A percentile compares a stretch with the other conserved stretches of the same genome.
Conservation (phyloP, 2,329 filamentous ascomycete genomes). For the Penicillium sclerotiorum region DNA sequence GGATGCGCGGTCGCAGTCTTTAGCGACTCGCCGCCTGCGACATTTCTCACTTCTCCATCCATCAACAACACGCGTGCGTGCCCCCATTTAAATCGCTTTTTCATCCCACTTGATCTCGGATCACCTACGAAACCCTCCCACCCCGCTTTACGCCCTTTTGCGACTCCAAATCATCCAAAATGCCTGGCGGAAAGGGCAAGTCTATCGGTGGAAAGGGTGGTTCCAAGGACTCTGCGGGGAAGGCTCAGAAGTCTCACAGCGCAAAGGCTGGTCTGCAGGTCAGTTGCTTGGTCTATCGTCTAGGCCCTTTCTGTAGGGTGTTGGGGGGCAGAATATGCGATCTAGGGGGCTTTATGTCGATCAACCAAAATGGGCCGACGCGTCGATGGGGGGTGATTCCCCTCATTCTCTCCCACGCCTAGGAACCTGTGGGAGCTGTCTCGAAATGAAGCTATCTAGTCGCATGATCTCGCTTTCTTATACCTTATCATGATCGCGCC, state of each 20-base stretch:
- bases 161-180: conserved; percentile 44
- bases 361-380: conserved; percentile 19
- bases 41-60: conserved; percentile 47
- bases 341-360: neutral
- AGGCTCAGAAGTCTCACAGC: conserved; percentile 91
- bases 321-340: conserved; percentile 8
- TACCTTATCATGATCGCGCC: too few species aligned
- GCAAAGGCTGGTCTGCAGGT: conserved; percentile 95
- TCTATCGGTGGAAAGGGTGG: conserved; percentile 88
- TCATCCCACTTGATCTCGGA: conserved; percentile 30
- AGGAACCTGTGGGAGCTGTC: neutral
- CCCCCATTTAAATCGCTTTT: conserved; percentile 30
- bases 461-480: conserved; percentile 10
- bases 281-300: conserved; percentile 44
- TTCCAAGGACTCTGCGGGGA: conserved; percentile 79
- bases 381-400: conserved; percentile 17
- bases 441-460: neutral
- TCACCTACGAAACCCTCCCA: conserved; percentile 21
- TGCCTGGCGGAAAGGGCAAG: conserved; percentile 93
- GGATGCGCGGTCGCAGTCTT: conserved; percentile 26
- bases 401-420: conserved; percentile 1
- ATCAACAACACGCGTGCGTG: conserved; percentile 46
- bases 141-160: conserved; percentile 32
- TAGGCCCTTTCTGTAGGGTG: neutral
- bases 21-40: conserved; percentile 41